Evolutionary conservation across 345 rosid species (phyloP), one percentile per base, ranked within the genome.

Genomic region (Citrus reticulata): DNA sequence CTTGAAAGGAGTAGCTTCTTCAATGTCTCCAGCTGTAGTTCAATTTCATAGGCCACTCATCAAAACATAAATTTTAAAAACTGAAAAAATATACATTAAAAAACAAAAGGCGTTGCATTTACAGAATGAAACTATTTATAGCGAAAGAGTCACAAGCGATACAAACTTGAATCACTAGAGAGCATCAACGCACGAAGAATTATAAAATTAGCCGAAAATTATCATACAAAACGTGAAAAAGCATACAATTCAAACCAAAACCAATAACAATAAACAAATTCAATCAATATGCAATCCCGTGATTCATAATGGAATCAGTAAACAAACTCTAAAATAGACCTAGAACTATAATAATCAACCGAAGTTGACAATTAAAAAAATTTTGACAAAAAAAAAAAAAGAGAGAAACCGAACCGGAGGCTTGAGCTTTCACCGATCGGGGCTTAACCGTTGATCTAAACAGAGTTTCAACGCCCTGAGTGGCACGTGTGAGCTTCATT

Each of bases 11-110:
- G 83, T 6, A 73, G 75, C 85, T 70, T 87, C 97, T 79, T 90
- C 98, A 40, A 86, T 74, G 60, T 91, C 96, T 80, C 90, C 95
- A 80, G 82, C 98, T 94, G 79, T 78, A 83, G 55, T 74, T 30
- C 66, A 80, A 64, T 75, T 62, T 71, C 68, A 79, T 32, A 73
- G 54, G 46, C 74, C 30, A 69, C 58, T 76, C 51, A 34, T 2
- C 25, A 66, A 39, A 72, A 55, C 20, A 54, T 2, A 54, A 35
- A 59, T 46, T 27, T 54, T 11, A 4, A 32, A 77, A 55, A 57
- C 54, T 7, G 68, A 14, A 63, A 32, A 46, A 2, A 17, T 1
- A 54, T 0, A 17, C 6, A 54, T 16, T 4, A 17, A 54, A 54
- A 17, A 17, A 54, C 17, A 13, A 46, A 46, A 42, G 49, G 49